Conservation (phyloP, 2,329 filamentous ascomycete genomes). For the Mycosphaerella sp. region DNA sequence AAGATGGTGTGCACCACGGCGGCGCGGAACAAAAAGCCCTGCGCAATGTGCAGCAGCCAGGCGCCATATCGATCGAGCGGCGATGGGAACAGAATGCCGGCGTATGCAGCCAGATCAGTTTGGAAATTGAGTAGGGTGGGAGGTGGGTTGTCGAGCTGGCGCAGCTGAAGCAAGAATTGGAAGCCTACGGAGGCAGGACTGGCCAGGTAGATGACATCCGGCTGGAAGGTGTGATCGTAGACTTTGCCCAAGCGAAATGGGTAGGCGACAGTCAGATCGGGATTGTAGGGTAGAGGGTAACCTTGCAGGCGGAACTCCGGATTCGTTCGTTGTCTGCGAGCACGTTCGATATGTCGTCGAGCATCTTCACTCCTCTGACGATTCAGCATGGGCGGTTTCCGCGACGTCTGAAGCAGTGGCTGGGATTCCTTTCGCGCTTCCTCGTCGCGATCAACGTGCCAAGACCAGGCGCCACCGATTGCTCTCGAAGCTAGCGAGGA, state of each 20-base stretch:
- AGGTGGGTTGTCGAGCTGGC: conserved; percentile 52
- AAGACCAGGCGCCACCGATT: conserved; percentile 32
- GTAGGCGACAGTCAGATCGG: conserved; percentile 63
- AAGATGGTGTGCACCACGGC: conserved; percentile 59
- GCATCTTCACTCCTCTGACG: conserved; percentile 27
- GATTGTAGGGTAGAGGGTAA: conserved; percentile 64
- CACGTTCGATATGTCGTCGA: conserved; percentile 26
- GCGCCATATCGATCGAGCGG: conserved; percentile 57
- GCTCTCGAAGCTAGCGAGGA: conserved; percentile 30
- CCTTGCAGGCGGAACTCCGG: conserved; percentile 56
- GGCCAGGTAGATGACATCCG: conserved; percentile 63
- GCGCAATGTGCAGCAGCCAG: conserved; percentile 55
- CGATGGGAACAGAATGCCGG: conserved; percentile 60
- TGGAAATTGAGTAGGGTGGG: conserved; percentile 64
- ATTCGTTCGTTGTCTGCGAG: conserved; percentile 31
- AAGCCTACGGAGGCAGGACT: conserved; percentile 65
- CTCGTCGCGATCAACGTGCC: conserved; percentile 28
- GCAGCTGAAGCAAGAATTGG: conserved; percentile 62
- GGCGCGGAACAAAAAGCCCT: conserved; percentile 61
- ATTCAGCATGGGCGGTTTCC: conserved; percentile 26
- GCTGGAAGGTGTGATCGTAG: conserved; percentile 56
- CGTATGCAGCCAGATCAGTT: conserved; percentile 64
- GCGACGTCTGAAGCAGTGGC: conserved; percentile 14
- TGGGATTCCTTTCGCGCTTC: conserved; percentile 14
- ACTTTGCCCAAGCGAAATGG: conserved; percentile 59